These are phyloP conservation scores for Taxillus chinensis DNA, from an alignment of 164 flowering plant species.

Conservation along the genomic window DNA sequence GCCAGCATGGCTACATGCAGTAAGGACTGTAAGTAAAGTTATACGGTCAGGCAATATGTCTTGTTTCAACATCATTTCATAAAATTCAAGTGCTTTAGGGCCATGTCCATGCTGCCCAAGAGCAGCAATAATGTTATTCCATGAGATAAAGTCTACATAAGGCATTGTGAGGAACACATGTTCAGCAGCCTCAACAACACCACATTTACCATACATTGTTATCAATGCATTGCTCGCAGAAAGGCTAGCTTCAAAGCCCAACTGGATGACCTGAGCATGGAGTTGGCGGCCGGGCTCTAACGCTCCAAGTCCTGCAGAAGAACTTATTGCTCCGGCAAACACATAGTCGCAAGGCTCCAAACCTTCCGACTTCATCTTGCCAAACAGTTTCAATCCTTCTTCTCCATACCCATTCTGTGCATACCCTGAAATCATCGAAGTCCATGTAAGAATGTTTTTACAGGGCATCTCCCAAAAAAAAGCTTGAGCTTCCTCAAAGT, in stretches of 20 bases:
- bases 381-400: conserved; percentile 58
- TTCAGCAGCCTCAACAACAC: conserved; percentile 52
- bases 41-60: conserved; percentile 54
- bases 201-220: conserved; percentile 78
- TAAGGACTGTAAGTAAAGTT: conserved; percentile 62
- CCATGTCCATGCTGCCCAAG: conserved; percentile 81
- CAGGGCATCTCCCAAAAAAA: conserved; percentile 32
- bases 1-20: conserved; percentile 81
- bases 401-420: conserved; percentile 67
- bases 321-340: conserved; percentile 59
- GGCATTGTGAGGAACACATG: conserved; percentile 42
- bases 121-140: conserved; percentile 53
- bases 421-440: conserved; percentile 46
- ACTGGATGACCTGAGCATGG: conserved; percentile 47
- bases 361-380: conserved; percentile 44
- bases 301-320: conserved; percentile 68
- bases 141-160: conserved; percentile 23
- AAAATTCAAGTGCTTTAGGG: conserved; percentile 43
- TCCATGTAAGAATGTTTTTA: conserved; percentile 36
- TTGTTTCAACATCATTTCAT: conserved; percentile 50
- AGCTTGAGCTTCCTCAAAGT: conserved; percentile 23
- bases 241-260: conserved; percentile 59
- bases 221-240: conserved; percentile 68
- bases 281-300: conserved; percentile 65
- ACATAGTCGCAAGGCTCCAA: conserved; percentile 63